These are phyloP conservation scores for Areca catechu DNA, from an alignment of 176 grass and related monocot species.

Conservation along the genomic window DNA sequence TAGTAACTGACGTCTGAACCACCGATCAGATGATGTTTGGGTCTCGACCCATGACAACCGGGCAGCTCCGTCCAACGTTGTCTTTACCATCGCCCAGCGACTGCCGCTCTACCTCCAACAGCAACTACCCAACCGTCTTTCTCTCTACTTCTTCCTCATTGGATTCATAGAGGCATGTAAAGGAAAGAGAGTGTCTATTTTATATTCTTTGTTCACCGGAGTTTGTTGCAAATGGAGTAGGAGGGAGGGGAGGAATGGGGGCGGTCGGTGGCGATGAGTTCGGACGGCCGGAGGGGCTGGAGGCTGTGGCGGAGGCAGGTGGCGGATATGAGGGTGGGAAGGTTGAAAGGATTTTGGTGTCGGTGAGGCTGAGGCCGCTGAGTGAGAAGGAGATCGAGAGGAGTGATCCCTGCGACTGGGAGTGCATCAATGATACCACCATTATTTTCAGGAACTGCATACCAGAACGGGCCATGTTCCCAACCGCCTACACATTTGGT, in stretches of 20 bases:
- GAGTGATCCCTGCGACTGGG: constrained; percentile 62
- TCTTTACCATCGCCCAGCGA: constrained; percentile 12
- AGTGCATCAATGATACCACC: constrained; percentile 84
- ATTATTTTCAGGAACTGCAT: constrained; percentile 68
- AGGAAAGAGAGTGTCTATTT: too few species aligned
- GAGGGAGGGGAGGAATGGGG: constrained; percentile 35
- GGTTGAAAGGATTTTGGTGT: constrained; percentile 88
- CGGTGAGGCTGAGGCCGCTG: constrained; percentile 80
- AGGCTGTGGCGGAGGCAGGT: too few species aligned
- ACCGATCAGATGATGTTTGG: constrained; percentile 22
- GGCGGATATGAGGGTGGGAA: constrained; percentile 18
- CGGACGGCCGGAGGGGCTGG: constrained; percentile 28
- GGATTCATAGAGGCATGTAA: too few species aligned
- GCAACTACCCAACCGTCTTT: constrained; percentile 30
- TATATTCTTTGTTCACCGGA: background rate
- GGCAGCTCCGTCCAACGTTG: too few species aligned
- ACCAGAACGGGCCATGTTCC: constrained; percentile 59
- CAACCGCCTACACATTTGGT: constrained; percentile 83
- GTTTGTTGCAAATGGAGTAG: constrained; percentile 40
- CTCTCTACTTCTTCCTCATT: constrained; percentile 12
- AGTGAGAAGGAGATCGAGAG: constrained; percentile 54
- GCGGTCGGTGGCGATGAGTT: constrained; percentile 47
- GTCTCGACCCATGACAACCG: background rate
- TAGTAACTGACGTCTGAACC: constrained; percentile 47
- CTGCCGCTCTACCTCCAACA: constrained; percentile 39